Evolutionary conservation across 2,329 filamentous ascomycete genomes (phyloP), one percentile per base, ranked within the genome.

Genomic region (Fusarium torulosum): DNA sequence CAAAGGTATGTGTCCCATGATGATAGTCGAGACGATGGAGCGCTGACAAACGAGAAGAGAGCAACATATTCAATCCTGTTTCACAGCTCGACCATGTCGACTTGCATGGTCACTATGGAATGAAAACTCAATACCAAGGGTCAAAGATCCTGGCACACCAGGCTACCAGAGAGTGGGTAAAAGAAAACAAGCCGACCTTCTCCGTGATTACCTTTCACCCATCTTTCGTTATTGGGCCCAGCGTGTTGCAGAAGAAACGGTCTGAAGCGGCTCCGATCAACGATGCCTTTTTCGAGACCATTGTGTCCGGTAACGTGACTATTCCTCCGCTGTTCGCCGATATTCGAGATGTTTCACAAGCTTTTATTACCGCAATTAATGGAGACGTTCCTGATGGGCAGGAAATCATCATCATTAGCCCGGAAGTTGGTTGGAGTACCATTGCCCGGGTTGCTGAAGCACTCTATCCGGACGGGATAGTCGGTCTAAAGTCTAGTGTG

Each of bases 401-500:
- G 35, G 47, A 50, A 13, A 50, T 50, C 23, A 40, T 50, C 35
- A 40, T 50, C 9, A 44, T 44, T 23, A 35, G 35, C 13, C 35
- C 47, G 6, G 47, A 50, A 31, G 23, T 41, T 17, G 47, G 47
- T 4, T 41, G 47, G 47, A n/a, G 25, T 29, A 35, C 25, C 19
- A 50, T 43, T 75, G 78, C 47, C 17, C 23, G 20, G 27, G 35
- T n/a, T 50, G 35, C 23, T 17, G 20, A 41, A 15, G 35, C 13
- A n/a, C n/a, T 40, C 13, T 50, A 40, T 21, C 35, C 25, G n/a
- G 35, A 50, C 11, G 19, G 47, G 25, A 40, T 0, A 7, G 25
- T 50, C 17, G 35, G 35, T 29, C 35, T 50, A 4, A 50, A 50
- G 35, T 6, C 46, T 4, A 27, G 7, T 40, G 47, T 27, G 4